Conservation (phyloP, 495 filamentous ascomycete species). For the Bathelium albidoporum region DNA sequence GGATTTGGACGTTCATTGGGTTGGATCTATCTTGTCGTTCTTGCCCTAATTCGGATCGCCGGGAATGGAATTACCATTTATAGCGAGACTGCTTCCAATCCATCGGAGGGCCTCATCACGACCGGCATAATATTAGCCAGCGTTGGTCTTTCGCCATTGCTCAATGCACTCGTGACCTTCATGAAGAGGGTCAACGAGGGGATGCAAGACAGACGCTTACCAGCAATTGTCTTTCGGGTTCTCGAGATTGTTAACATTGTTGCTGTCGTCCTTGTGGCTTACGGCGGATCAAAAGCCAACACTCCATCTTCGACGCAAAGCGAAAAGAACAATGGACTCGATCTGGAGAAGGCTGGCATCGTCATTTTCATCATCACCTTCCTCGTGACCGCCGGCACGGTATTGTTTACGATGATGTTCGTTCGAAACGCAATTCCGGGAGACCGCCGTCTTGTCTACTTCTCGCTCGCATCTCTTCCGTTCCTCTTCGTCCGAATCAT, state of each 20-base stretch:
- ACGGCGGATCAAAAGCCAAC: conserved; percentile 11
- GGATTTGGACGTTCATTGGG: conserved; percentile 14
- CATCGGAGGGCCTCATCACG: not conserved
- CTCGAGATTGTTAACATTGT: conserved; percentile 11
- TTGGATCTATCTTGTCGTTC: conserved; percentile 16
- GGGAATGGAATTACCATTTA: conserved; percentile 10
- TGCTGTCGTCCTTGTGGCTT: conserved; percentile 15
- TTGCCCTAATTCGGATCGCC: conserved; percentile 15
- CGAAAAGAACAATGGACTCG: conserved; percentile 2
- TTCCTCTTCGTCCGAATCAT: conserved; percentile 16
- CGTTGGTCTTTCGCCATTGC: conserved; percentile 17
- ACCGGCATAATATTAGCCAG: conserved; percentile 12
- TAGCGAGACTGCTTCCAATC: conserved; percentile 4
- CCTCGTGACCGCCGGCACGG: conserved; percentile 10
- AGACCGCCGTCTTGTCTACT: conserved; percentile 11
- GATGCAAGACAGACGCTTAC: conserved; percentile 8
- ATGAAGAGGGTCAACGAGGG: conserved; percentile 12
- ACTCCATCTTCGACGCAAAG: not conserved
- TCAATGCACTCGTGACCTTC: conserved; percentile 16
- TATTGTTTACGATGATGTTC: conserved; percentile 1
- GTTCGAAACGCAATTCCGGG: not conserved
- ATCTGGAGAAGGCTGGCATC: conserved; percentile 10
- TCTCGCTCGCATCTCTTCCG: conserved; percentile 12
- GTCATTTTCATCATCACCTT: conserved; percentile 16
- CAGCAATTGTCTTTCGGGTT: conserved; percentile 6